phyloP scores from a whole-genome alignment of 169 alveolate genomes.

The Babesia gibsoni region DNA sequence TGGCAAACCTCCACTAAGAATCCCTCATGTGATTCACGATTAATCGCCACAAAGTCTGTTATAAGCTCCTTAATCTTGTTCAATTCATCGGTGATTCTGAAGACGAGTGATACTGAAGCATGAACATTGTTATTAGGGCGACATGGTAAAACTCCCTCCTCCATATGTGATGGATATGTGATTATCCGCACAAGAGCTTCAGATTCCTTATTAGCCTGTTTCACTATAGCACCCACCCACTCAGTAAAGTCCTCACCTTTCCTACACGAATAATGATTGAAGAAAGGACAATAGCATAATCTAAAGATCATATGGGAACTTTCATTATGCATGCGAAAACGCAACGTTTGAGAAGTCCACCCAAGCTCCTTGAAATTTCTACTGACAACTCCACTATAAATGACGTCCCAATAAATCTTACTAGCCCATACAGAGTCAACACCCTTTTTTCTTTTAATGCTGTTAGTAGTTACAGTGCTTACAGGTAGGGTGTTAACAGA shows the following conservation, averaged over 20 bases:
- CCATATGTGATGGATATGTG: not conserved
- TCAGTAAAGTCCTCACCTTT: conserved; percentile 24
- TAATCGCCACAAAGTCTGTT: not conserved
- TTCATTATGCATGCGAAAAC: not conserved
- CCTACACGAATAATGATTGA: not conserved
- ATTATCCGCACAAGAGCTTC: conserved; percentile 5
- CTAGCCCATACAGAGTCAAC: too few relatives aligned
- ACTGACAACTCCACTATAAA: not conserved
- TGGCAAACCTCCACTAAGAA: conserved; percentile 36
- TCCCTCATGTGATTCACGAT: conserved; percentile 16
- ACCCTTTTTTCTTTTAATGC: too few relatives aligned
- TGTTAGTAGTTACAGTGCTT: too few relatives aligned
- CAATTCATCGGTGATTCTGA: not conserved
- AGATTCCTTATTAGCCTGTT: not conserved
- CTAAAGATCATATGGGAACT: not conserved
- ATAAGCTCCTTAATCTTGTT: not conserved
- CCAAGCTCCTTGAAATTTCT: not conserved
- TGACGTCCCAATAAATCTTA: not conserved
- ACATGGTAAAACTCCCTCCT: not conserved
- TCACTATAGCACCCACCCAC: conserved; percentile 36
- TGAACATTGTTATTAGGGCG: not conserved
- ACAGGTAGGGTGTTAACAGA: too few relatives aligned
- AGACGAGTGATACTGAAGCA: not conserved
- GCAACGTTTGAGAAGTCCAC: conserved; percentile 27
- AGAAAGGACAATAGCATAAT: conserved; percentile 44